Base-by-base conservation (phyloP, 2,329 filamentous ascomycete genomes). In the Colletotrichum noveboracense region DNA sequence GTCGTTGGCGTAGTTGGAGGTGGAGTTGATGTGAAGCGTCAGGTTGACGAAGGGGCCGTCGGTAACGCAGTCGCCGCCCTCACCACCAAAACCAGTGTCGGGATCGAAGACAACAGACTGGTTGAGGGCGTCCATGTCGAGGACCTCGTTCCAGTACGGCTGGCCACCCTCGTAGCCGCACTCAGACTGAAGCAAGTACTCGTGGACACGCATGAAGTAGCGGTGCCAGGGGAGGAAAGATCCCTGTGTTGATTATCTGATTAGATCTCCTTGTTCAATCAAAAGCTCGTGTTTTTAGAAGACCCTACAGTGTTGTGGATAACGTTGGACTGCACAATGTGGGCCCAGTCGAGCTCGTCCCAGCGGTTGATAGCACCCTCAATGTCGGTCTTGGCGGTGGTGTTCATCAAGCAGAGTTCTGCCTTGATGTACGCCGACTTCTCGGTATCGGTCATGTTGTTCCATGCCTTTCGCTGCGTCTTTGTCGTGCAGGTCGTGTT, bases 161-260 rank as follows among this genome's bases (percentile, higher is more conserved):
- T 82, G 81, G 30, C 75, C 76, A 10, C 80, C 82, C 2, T 70
- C 79, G 74, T 82, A 83, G 13, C 77, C 78, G 74, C 82, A 82
- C 60, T 81, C 78, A 12, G 75, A 66, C 9, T 80, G 77, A 12
- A 83, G 77, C 4, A 79, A 74, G 7, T 48, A 69, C 71, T 82
- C 82, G 60, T 83, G 81, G 9, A 80, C 79, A n/a, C 77, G 64
- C 77, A 83, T 73, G 48, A 80, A 76, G n/a, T 80, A 77, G 18
- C 82, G 74, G 66, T 83, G 82, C 74, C 79, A 83, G 7, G 82
- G 82, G 7, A 83, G 78, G 70, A 83, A 83, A 2, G 77, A 71
- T 24, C 79, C 80, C 77, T 80, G 34, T 18, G 32, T 38, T 64
- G 24, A 21, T 61, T 61, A n/a, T 48, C 30, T 18, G 34, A 36